Evolutionary conservation across 1,139 yeast genomes (phyloP).

Genomic region (Debaryomycetaceae sp.): DNA sequence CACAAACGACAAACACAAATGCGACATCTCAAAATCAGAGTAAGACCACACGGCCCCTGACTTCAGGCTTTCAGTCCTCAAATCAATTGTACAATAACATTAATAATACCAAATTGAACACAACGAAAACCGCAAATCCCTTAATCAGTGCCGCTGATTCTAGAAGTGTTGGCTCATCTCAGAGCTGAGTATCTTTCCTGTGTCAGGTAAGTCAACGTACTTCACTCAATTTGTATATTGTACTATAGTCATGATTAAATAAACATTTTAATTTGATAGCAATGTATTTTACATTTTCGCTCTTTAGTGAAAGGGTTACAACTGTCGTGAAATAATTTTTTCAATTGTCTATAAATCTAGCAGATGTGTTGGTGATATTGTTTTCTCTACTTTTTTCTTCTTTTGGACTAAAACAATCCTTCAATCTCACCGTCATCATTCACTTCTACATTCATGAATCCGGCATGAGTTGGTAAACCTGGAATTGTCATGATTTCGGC

Average conservation of each 20-base stretch:
- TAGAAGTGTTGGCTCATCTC: constrained; percentile 1
- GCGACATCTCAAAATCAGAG: not conserved
- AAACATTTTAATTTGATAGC: constrained; percentile 1
- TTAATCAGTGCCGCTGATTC: not conserved
- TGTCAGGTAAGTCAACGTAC: too few relatives aligned
- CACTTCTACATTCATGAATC: constrained; percentile 81
- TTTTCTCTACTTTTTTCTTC: not conserved
- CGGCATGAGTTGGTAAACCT: constrained; percentile 78
- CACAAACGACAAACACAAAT: constrained; percentile 4
- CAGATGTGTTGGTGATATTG: not conserved
- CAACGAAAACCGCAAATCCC: constrained; percentile 1
- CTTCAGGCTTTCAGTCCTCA: constrained; percentile 1
- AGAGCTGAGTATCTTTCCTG: too few relatives aligned
- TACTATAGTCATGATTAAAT: not conserved
- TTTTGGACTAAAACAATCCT: constrained; percentile 53
- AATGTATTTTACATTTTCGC: too few relatives aligned
- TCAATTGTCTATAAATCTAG: not conserved
- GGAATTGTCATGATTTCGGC: constrained; percentile 85
- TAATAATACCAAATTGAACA: constrained; percentile 1
- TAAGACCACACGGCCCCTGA: not conserved
- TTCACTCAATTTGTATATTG: not conserved
- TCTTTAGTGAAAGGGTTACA: not conserved
- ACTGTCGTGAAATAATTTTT: not conserved
- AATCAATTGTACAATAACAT: constrained; percentile 7
- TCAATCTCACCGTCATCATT: constrained; percentile 76